These are phyloP conservation scores for Euphorbia corollata DNA, from an alignment of 441 rosid genomes.

Conservation along the genomic window DNA sequence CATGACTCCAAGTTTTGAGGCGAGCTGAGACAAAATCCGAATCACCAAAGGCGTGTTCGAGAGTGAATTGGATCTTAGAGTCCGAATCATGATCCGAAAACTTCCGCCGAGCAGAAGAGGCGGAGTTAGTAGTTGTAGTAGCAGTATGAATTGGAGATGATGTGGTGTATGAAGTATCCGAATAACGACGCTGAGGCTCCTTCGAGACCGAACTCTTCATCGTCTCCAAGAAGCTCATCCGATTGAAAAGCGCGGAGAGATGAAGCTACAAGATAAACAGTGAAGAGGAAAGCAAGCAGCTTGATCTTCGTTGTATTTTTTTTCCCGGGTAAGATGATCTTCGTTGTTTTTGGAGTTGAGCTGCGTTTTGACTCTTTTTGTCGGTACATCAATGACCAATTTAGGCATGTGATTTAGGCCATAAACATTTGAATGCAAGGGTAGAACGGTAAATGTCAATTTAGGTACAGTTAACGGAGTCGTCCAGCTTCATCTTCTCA, in stretches of 20 bases:
- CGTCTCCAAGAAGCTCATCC: constrained; percentile 76
- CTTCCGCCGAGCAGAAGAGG: constrained; percentile 32
- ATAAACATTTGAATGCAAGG: not conserved
- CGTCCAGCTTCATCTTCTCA: not conserved
- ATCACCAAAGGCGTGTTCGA: constrained; percentile 87
- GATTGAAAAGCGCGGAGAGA: constrained; percentile 45
- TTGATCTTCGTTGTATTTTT: not conserved
- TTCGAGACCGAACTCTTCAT: constrained; percentile 72
- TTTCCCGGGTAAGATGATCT: not conserved
- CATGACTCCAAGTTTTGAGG: constrained; percentile 70
- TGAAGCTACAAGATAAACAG: constrained; percentile 1
- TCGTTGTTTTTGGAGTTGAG: constrained; percentile 7
- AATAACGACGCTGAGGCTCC: constrained; percentile 29
- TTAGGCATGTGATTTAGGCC: not conserved
- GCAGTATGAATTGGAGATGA: constrained; percentile 28
- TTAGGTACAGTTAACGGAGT: not conserved
- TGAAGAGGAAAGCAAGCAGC: constrained; percentile 2
- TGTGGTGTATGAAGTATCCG: constrained; percentile 24
- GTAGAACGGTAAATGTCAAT: not conserved
- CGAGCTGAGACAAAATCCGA: constrained; percentile 79
- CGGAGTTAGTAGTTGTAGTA: not conserved
- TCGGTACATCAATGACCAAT: not conserved
- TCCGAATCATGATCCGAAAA: constrained; percentile 68
- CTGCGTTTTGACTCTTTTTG: not conserved
- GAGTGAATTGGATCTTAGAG: constrained; percentile 83